phyloP scores from a whole-genome alignment of 345 rosid species.

The Gossypium rotundifolium region DNA sequence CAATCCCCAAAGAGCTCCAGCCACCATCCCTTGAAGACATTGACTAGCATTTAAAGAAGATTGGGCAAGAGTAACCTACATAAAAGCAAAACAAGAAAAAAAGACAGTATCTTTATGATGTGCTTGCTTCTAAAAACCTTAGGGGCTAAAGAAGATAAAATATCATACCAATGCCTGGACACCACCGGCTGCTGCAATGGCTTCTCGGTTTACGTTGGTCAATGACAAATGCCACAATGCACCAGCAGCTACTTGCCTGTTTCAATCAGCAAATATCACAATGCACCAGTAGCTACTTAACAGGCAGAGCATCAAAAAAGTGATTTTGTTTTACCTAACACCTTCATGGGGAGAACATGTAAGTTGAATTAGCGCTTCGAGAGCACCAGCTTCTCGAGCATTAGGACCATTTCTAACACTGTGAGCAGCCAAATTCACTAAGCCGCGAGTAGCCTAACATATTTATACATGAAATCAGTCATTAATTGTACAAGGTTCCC shows the following conservation, averaged over 20 bases:
- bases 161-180: slow-evolving; percentile 78
- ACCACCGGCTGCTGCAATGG: slow-evolving; percentile 77
- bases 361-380: slow-evolving; percentile 87
- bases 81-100: slow-evolving; percentile 9
- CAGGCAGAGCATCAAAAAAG: too few relatives aligned
- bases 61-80: slow-evolving; percentile 80
- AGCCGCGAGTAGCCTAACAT: slow-evolving; percentile 83
- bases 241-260: slow-evolving; percentile 87
- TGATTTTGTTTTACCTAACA: slow-evolving; percentile 47
- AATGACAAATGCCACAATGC: slow-evolving; percentile 81
- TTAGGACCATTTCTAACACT: slow-evolving; percentile 87
- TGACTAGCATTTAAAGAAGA: slow-evolving; percentile 78
- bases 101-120: slow-evolving; percentile 12
- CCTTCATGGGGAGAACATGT: slow-evolving; percentile 82
- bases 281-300: not conserved
- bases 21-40: slow-evolving; percentile 99
- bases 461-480: not conserved
- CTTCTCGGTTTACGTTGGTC: slow-evolving; percentile 77
- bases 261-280: slow-evolving; percentile 1
- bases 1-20: slow-evolving; percentile 97
- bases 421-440: slow-evolving; percentile 96
- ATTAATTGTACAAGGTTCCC: not conserved
- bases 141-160: slow-evolving; percentile 7
- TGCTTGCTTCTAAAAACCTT: not conserved
- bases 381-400: slow-evolving; percentile 89